Evolutionary conservation across 371 early-diverging fungal genomes (phyloP), one percentile per base, ranked within the genome.

Genomic region (Mortierella sp.): DNA sequence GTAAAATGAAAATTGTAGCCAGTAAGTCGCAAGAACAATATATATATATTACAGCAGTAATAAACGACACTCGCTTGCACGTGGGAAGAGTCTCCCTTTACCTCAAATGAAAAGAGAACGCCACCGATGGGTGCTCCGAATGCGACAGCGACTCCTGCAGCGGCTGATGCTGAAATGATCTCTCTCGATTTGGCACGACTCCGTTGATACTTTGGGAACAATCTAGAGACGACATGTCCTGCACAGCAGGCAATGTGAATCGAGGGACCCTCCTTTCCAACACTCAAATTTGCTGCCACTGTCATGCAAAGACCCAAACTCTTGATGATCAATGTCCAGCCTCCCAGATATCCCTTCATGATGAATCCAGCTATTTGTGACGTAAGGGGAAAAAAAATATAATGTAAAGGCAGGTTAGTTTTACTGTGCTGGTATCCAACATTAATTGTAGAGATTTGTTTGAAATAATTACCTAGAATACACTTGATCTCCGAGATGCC

Each of bases 401-500:
- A 12, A 55, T 85, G 39, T 30, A 28, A 58, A 22, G 58, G 4
- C 54, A 6, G 32, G 24, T 59, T 54, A 30, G 24, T 49, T 22
- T 2, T 20, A 3, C 16, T 54, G 18, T 10, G 24, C 4, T n/a
- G 51, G 64, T 20, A 26, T 37, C 1, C n/a, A 51, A 51, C 20
- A n/a, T n/a, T 9, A 4, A 18, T 18, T n/a, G 20, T 51, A 26
- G 60, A 22, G 6, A 60, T 8, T 37, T 26, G 14, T 37, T 35
- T 10, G 5, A 28, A 24, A 6, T 20, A n/a, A 24, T 68, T 83
- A 83, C 96, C 92, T 62, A 98, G 83, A 68, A 97, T 96, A 43
- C 95, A 95, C 84, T 98, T 98, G 76, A 97, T 94, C 85, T 98
- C 98, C 2, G 98, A 94, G 60, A 98, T 94, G 43, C 98, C 98